Evolutionary conservation across 75 land plant species (phyloP).

Genomic region (Pinus taeda): DNA sequence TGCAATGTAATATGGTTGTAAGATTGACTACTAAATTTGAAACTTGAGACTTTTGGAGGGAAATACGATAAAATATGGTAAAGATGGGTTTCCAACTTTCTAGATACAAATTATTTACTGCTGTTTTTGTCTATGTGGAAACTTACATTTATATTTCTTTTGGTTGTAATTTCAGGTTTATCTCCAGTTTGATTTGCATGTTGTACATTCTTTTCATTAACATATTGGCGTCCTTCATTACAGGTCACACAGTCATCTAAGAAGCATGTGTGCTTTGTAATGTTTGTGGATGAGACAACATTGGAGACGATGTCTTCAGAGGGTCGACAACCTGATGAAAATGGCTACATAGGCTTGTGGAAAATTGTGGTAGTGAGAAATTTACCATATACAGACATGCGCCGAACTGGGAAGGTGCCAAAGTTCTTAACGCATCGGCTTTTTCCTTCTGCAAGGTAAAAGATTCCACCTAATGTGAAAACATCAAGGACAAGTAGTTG

Average conservation of each 20-base stretch:
- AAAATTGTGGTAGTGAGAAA: constrained; percentile 79
- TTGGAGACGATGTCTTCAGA: constrained; percentile 74
- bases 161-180: background rate
- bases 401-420: constrained; percentile 94
- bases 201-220: constrained; percentile 2
- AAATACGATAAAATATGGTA: too few relatives aligned
- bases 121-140: background rate
- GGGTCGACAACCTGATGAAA: constrained; percentile 59
- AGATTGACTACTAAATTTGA: too few relatives aligned
- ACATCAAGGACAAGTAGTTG: background rate
- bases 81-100: too few relatives aligned
- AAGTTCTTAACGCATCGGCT: constrained; percentile 95
- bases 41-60: too few relatives aligned
- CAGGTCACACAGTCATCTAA: constrained; percentile 78
- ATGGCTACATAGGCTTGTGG: constrained; percentile 87
- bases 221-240: constrained; percentile 9
- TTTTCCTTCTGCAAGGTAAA: constrained; percentile 88
- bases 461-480: background rate
- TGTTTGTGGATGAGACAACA: constrained; percentile 89
- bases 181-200: background rate
- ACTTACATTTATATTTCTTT: background rate
- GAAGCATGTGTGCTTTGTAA: constrained; percentile 94
- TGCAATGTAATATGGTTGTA: too few relatives aligned
- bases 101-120: too few relatives aligned
- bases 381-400: constrained; percentile 84